These are phyloP conservation scores for Claviceps africana DNA, from an alignment of 2,329 filamentous ascomycete genomes.

Conservation along the genomic window DNA sequence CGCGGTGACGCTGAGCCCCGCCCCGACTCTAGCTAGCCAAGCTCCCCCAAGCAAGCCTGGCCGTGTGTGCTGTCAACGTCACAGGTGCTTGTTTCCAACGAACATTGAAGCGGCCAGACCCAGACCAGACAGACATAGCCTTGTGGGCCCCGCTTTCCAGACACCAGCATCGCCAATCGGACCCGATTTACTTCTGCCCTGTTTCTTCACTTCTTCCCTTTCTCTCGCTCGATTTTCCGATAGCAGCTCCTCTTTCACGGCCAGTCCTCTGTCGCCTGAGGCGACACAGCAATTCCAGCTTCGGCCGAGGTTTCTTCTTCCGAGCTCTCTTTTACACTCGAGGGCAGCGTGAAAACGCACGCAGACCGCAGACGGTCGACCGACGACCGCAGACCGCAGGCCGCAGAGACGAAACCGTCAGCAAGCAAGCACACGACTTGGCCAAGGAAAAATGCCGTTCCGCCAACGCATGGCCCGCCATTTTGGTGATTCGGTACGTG, in stretches of 20 bases:
- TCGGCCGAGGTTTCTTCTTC: slow-evolving; percentile 1
- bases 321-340: not conserved
- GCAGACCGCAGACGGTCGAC: not conserved
- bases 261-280: slow-evolving; percentile 4
- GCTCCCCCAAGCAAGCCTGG: no score
- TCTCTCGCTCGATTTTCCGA: not conserved
- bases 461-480: slow-evolving; percentile 31
- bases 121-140: no score
- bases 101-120: no score
- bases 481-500: slow-evolving; percentile 32
- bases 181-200: not conserved
- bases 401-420: not conserved
- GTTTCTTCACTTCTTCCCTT: not conserved
- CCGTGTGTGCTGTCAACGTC: no score
- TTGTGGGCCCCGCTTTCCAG: slow-evolving; percentile 3
- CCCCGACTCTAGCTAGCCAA: no score
- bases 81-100: no score
- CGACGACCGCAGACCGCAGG: not conserved
- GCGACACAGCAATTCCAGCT: slow-evolving; percentile 5
- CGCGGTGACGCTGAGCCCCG: no score
- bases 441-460: slow-evolving; percentile 19
- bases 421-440: not conserved
- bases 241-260: slow-evolving; percentile 4
- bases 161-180: not conserved
- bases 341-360: slow-evolving; percentile 1